A percentile compares a stretch with the other conserved stretches of the same genome.
These are phyloP conservation scores for Hypholoma fasciculare DNA, from an alignment of 768 basidiomycete genomes.

Conservation along the genomic window DNA sequence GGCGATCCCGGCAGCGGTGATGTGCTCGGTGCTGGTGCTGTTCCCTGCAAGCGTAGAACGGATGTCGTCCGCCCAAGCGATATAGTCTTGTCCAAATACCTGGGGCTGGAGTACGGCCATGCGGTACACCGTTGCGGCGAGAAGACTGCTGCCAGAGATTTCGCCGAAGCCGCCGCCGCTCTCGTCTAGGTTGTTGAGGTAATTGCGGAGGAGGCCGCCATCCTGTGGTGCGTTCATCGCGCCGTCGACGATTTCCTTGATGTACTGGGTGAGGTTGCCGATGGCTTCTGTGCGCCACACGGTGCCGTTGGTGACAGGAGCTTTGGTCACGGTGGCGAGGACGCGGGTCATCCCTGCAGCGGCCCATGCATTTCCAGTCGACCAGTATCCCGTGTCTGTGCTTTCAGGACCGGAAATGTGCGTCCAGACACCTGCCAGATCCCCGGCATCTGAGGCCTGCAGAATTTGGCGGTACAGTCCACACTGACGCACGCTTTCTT, in stretches of 20 bases:
- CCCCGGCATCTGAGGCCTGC: conserved; percentile 29
- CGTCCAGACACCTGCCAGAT: conserved; percentile 35
- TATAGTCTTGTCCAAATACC: conserved; percentile 27
- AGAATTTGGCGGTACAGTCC: conserved; percentile 38
- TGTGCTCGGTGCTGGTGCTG: conserved; percentile 28
- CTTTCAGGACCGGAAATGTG: conserved; percentile 43
- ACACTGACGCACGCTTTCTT: conserved; percentile 38
- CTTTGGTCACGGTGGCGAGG: conserved; percentile 44
- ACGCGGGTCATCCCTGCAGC: conserved; percentile 71
- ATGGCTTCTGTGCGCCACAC: conserved; percentile 32
- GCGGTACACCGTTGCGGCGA: conserved; percentile 40
- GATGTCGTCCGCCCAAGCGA: conserved; percentile 37
- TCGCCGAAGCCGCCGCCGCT: conserved; percentile 41
- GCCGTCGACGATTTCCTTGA: conserved; percentile 47
- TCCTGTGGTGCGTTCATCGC: conserved; percentile 33
- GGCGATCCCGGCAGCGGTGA: conserved; percentile 29
- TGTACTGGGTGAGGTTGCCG: conserved; percentile 30
- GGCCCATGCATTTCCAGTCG: conserved; percentile 71
- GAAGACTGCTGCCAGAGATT: conserved; percentile 39
- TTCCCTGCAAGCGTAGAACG: conserved; percentile 26
- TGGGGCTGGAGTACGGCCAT: conserved; percentile 37
- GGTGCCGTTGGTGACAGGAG: conserved; percentile 31
- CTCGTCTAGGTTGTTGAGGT: conserved; percentile 29
- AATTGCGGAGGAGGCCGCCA: conserved; percentile 41
- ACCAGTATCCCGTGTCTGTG: conserved; percentile 43